Conservation (phyloP, 345 rosid species). For the Eucalyptus decipiens region DNA sequence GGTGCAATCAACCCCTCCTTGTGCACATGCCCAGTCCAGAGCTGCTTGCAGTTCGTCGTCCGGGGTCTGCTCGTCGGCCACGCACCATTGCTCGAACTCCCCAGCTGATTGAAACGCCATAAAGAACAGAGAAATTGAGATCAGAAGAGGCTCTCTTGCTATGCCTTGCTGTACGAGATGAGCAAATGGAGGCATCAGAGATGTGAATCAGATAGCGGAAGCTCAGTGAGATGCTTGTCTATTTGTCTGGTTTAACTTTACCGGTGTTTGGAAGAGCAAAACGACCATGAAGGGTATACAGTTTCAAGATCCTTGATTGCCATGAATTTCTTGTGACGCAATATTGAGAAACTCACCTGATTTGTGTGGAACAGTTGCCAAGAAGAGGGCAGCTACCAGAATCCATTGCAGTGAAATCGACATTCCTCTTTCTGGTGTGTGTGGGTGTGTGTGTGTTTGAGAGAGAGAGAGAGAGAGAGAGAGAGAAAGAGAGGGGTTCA, state of each 20-base stretch:
- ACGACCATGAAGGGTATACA: background rate
- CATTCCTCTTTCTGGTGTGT: background rate
- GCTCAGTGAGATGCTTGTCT: background rate
- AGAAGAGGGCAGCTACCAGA: slow-evolving; percentile 21
- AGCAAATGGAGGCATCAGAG: background rate
- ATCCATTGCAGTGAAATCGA: slow-evolving; percentile 23
- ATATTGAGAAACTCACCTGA: slow-evolving; percentile 14
- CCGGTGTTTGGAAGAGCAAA: background rate
- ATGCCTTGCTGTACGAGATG: background rate
- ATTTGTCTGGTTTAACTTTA: background rate
- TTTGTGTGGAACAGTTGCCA: slow-evolving; percentile 13
- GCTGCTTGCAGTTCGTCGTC: slow-evolving; percentile 53
- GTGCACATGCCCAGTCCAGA: slow-evolving; percentile 63
- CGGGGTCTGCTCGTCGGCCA: slow-evolving; percentile 68
- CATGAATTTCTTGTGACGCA: background rate
- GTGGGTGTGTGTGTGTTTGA: background rate
- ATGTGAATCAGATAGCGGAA: background rate
- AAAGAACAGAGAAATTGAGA: background rate
- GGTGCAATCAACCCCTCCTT: slow-evolving; percentile 56
- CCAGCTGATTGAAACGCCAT: slow-evolving; percentile 9
- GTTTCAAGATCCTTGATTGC: background rate
- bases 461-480: background rate
- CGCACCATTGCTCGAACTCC: slow-evolving; percentile 64
- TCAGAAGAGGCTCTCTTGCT: background rate
- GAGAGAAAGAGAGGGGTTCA: background rate